phyloP scores from a whole-genome alignment of 2,329 filamentous ascomycete species.

The Xylaria sp. region DNA sequence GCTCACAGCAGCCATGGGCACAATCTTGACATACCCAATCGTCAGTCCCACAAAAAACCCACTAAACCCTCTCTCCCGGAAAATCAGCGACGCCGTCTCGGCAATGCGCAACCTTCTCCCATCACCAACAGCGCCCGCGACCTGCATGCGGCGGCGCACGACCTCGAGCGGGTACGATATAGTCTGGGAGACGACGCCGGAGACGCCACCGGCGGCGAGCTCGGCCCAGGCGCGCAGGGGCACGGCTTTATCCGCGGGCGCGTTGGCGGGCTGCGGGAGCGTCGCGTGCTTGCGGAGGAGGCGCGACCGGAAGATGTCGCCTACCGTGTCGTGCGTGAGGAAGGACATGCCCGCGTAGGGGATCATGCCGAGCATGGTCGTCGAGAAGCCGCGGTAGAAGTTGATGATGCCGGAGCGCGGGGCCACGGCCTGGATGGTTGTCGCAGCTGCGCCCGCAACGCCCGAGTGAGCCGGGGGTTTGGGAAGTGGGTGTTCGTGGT shows the following conservation, averaged over 20 bases:
- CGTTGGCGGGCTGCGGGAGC: constrained; percentile 68
- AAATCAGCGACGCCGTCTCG: constrained; percentile 82
- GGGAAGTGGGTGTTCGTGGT: constrained; percentile 81
- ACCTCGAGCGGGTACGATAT: constrained; percentile 95
- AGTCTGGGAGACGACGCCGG: constrained; percentile 90
- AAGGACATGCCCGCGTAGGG: constrained; percentile 97
- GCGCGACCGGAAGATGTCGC: constrained; percentile 82
- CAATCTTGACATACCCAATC: constrained; percentile 94
- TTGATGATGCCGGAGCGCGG: constrained; percentile 80
- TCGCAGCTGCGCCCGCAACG: too few species aligned
- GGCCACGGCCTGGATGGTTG: constrained; percentile 61
- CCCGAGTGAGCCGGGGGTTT: too few species aligned
- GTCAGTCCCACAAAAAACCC: constrained; percentile 94
- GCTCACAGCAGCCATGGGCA: constrained; percentile 83
- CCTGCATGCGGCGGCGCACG: constrained; percentile 92
- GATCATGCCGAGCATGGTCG: constrained; percentile 92
- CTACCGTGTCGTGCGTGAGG: constrained; percentile 90
- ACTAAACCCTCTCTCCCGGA: constrained; percentile 76
- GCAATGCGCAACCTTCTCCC: constrained; percentile 80
- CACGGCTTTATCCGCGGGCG: constrained; percentile 70
- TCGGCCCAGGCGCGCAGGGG: constrained; percentile 88
- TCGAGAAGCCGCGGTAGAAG: constrained; percentile 94
- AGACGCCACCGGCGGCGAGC: constrained; percentile 83
- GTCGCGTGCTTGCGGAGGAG: constrained; percentile 78
- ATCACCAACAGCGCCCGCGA: constrained; percentile 92